A percentile compares a stretch with the other conserved stretches of the same genome.
Conservation (phyloP, 192 early-diverging fungal genomes). For the Pilobolus umbonatus region DNA sequence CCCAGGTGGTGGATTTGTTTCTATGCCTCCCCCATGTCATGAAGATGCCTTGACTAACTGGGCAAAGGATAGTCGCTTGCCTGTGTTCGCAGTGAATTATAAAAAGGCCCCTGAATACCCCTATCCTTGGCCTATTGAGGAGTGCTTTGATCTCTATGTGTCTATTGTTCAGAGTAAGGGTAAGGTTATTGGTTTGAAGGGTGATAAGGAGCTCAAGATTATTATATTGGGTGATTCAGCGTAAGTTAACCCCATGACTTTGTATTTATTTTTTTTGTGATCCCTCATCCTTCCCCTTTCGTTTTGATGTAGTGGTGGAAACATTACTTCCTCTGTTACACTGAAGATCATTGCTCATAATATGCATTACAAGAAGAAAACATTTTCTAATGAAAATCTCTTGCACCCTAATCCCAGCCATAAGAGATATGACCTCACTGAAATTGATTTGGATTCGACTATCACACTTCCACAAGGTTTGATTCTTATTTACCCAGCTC, state of each 20-base stretch:
- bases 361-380: constrained; percentile 25
- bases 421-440: neutral
- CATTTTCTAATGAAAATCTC: neutral
- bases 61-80: constrained; percentile 67
- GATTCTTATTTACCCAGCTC: constrained; percentile 84
- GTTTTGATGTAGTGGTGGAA: constrained; percentile 68
- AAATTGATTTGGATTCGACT: neutral
- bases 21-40: constrained; percentile 86
- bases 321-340: constrained; percentile 71
- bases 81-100: constrained; percentile 84
- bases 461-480: constrained; percentile 71
- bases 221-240: constrained; percentile 89
- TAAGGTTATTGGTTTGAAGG: constrained; percentile 67
- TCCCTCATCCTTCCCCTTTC: no score
- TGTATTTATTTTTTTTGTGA: constrained; percentile 5
- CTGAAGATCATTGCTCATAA: constrained; percentile 67
- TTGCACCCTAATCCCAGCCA: neutral
- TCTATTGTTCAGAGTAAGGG: constrained; percentile 73
- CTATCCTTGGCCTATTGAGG: constrained; percentile 86
- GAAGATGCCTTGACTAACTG: constrained; percentile 78
- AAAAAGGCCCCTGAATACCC: constrained; percentile 94
- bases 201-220: constrained; percentile 61
- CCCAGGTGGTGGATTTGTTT: constrained; percentile 88
- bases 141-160: constrained; percentile 87
- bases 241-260: constrained; percentile 45